phyloP scores from a whole-genome alignment of 352 stramenopile genomes.

The Phytophthora meadii region DNA sequence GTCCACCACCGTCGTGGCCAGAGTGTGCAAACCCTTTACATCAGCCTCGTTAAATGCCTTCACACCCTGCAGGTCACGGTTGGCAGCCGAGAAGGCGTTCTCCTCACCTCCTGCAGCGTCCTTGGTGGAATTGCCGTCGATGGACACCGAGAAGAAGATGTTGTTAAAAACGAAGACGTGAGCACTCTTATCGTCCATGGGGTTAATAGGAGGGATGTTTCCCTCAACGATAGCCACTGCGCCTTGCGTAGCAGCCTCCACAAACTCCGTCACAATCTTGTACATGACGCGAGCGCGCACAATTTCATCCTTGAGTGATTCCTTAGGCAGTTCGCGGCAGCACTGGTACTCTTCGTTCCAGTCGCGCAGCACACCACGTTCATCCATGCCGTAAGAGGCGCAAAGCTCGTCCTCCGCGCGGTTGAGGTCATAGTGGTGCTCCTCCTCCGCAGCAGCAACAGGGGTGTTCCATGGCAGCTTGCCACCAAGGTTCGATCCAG shows the following conservation, averaged over 20 bases:
- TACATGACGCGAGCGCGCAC: conserved; percentile 94
- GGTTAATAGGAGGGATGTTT: conserved; percentile 96
- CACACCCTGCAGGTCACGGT: conserved; percentile 91
- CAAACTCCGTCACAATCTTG: conserved; percentile 96
- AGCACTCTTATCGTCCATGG: conserved; percentile 92
- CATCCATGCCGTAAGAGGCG: conserved; percentile 92
- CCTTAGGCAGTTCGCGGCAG: conserved; percentile 81
- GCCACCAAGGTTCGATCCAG: conserved; percentile 72
- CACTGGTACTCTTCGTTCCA: conserved; percentile 98
- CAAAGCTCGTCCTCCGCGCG: conserved; percentile 92
- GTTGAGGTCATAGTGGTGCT: conserved; percentile 81
- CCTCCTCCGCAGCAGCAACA: conserved; percentile 29
- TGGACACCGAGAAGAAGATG: conserved; percentile 96
- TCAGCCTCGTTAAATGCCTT: conserved; percentile 93
- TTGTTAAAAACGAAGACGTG: conserved; percentile 98
- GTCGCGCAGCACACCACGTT: conserved; percentile 92
- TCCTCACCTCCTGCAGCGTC: conserved; percentile 74
- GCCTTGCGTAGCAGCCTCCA: conserved; percentile 89
- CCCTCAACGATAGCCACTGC: conserved; percentile 95
- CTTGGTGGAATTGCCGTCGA: conserved; percentile 80
- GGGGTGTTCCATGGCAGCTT: conserved; percentile 88
- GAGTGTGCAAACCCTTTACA: conserved; percentile 91
- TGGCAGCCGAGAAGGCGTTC: conserved; percentile 85
- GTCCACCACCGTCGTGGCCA: conserved; percentile 95
- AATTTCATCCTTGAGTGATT: conserved; percentile 89